Evolutionary conservation across 495 filamentous ascomycete species (phyloP).

Genomic region (Penicillium angulare): DNA sequence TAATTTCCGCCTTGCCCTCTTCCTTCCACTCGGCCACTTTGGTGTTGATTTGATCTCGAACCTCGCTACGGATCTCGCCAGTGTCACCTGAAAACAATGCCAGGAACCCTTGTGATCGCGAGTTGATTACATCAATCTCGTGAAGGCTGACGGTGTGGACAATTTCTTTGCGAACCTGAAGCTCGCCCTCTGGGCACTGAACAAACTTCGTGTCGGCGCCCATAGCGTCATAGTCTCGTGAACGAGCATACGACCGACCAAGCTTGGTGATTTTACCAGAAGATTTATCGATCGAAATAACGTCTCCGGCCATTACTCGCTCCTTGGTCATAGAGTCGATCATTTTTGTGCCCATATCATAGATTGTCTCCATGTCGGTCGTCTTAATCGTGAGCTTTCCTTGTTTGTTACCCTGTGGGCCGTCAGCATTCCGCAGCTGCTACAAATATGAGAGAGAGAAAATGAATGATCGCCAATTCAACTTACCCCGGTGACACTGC

Average conservation of each 20-base stretch:
- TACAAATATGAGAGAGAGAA: no score
- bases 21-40: slow-evolving; percentile 99
- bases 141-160: slow-evolving; percentile 95
- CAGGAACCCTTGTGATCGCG: slow-evolving; percentile 91
- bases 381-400: slow-evolving; percentile 99
- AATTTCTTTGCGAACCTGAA: slow-evolving; percentile 95
- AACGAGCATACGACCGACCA: slow-evolving; percentile 87
- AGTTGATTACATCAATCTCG: slow-evolving; percentile 99
- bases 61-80: slow-evolving; percentile 95
- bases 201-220: slow-evolving; percentile 97
- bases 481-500: slow-evolving; percentile 84
- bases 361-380: slow-evolving; percentile 99
- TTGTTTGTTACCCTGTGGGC: slow-evolving; percentile 77
- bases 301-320: slow-evolving; percentile 95
- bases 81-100: slow-evolving; percentile 97
- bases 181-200: slow-evolving; percentile 96
- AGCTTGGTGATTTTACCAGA: slow-evolving; percentile 97
- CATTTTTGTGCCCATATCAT: slow-evolving; percentile 99
- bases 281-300: slow-evolving; percentile 97
- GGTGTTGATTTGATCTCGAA: slow-evolving; percentile 97
- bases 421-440: slow-evolving; percentile 19
- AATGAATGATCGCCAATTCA: no score
- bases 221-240: slow-evolving; percentile 98
- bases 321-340: slow-evolving; percentile 99
- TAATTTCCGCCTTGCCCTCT: slow-evolving; percentile 97